A percentile compares a stretch with the other conserved stretches of the same genome.
Conservation (phyloP, 805 yeast genomes). For the Wickerhamomyces rabaulensis region DNA sequence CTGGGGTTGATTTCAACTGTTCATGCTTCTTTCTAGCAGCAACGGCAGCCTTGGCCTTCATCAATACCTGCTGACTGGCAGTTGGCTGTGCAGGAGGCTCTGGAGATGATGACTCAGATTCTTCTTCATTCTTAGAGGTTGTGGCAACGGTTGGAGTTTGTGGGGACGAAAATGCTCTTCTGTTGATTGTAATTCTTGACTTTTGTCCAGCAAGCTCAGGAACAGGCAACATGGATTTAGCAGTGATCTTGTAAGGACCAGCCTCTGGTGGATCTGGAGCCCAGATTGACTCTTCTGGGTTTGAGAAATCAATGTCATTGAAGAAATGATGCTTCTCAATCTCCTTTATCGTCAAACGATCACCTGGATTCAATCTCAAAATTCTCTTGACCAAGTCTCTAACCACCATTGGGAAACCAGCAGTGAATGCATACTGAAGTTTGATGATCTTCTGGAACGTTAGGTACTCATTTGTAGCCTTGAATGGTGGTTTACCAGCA, state of each 20-base stretch:
- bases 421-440: constrained; percentile 76
- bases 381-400: constrained; percentile 72
- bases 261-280: constrained; percentile 52
- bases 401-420: constrained; percentile 71
- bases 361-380: constrained; percentile 56
- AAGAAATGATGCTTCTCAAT: constrained; percentile 65
- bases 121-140: constrained; percentile 3
- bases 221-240: constrained; percentile 73
- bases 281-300: constrained; percentile 51
- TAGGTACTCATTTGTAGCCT: constrained; percentile 75
- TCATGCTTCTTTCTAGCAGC: constrained; percentile 23
- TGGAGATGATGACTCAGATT: constrained; percentile 8
- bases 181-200: constrained; percentile 17
- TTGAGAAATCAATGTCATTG: constrained; percentile 47
- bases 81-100: constrained; percentile 20
- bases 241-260: constrained; percentile 68
- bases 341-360: constrained; percentile 50
- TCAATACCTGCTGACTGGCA: constrained; percentile 21
- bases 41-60: constrained; percentile 23
- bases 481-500: constrained; percentile 87
- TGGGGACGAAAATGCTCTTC: constrained; percentile 21
- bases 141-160: constrained; percentile 20
- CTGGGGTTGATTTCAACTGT: constrained; percentile 5
- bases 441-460: constrained; percentile 81
- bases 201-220: constrained; percentile 40